These are phyloP conservation scores for Hamigera avellanea DNA, from an alignment of 495 filamentous ascomycete species.

Conservation along the genomic window DNA sequence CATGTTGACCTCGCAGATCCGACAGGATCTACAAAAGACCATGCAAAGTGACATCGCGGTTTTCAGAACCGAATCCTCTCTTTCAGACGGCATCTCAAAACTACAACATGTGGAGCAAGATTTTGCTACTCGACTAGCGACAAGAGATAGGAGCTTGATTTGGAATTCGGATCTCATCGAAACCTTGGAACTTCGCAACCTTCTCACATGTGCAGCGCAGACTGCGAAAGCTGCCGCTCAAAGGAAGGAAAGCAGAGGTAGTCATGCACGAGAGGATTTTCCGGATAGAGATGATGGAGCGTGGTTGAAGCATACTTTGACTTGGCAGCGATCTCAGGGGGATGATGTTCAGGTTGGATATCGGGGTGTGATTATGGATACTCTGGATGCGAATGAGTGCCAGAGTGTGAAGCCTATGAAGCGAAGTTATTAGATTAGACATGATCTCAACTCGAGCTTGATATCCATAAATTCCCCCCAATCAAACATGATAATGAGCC, in stretches of 20 bases:
- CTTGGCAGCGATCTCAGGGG: constrained; percentile 66
- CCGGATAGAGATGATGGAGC: constrained; percentile 69
- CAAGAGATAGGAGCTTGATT: constrained; percentile 85
- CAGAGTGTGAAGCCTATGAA: constrained; percentile 64
- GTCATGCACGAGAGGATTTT: constrained; percentile 75
- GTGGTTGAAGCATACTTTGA: constrained; percentile 86
- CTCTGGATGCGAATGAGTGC: constrained; percentile 71
- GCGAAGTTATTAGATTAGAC: constrained; percentile 44
- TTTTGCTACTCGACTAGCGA: constrained; percentile 54
- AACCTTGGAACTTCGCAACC: constrained; percentile 69
- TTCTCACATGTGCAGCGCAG: constrained; percentile 78
- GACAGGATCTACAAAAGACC: constrained; percentile 73
- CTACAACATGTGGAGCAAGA: constrained; percentile 61
- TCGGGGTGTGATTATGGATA: constrained; percentile 51
- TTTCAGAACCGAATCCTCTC: constrained; percentile 71
- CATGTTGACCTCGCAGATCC: constrained; percentile 62
- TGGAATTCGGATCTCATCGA: constrained; percentile 86
- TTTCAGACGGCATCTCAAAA: constrained; percentile 59
- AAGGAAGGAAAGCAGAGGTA: constrained; percentile 71
- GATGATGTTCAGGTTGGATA: constrained; percentile 56
- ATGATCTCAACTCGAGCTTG: too few species aligned
- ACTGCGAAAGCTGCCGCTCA: constrained; percentile 62
- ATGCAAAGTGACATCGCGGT: constrained; percentile 85
- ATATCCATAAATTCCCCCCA: too few species aligned
- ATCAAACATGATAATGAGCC: too few species aligned